phyloP scores from a whole-genome alignment of 2,329 filamentous ascomycete species.

The Ophiostoma quercus region DNA sequence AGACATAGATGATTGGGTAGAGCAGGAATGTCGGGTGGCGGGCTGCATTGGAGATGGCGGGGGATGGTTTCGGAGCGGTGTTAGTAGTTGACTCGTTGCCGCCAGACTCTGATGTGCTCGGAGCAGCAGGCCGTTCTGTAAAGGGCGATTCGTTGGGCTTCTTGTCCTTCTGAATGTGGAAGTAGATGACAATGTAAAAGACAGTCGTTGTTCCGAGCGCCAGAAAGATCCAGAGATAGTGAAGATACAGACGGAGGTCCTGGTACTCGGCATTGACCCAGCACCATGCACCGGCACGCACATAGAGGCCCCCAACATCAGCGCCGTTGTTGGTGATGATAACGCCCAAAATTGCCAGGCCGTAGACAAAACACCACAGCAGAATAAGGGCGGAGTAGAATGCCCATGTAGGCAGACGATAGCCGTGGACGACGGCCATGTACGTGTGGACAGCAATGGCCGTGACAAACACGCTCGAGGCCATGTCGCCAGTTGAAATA shows the following conservation, averaged over 20 bases:
- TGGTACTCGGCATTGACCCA: slow-evolving; percentile 57
- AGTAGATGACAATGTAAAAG: slow-evolving; percentile 41
- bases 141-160: slow-evolving; percentile 20
- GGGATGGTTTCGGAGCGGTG: neutral
- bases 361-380: slow-evolving; percentile 57
- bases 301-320: slow-evolving; percentile 48
- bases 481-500: slow-evolving; percentile 60
- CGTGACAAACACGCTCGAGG: slow-evolving; percentile 62
- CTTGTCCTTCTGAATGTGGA: slow-evolving; percentile 30
- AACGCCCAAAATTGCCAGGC: slow-evolving; percentile 50
- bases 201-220: slow-evolving; percentile 36
- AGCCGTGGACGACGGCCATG: slow-evolving; percentile 53
- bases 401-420: slow-evolving; percentile 44
- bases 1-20: slow-evolving; percentile 63
- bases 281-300: slow-evolving; percentile 63
- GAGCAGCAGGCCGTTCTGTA: neutral
- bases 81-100: neutral
- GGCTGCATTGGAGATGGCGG: slow-evolving; percentile 19
- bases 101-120: neutral
- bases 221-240: slow-evolving; percentile 61
- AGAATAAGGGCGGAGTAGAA: slow-evolving; percentile 47
- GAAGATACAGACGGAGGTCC: slow-evolving; percentile 52
- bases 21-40: slow-evolving; percentile 55
- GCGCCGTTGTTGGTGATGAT: slow-evolving; percentile 41
- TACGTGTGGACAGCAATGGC: slow-evolving; percentile 64